Base-by-base conservation (phyloP, 805 yeast genomes). In the Cyberlindnera meyerae region DNA sequence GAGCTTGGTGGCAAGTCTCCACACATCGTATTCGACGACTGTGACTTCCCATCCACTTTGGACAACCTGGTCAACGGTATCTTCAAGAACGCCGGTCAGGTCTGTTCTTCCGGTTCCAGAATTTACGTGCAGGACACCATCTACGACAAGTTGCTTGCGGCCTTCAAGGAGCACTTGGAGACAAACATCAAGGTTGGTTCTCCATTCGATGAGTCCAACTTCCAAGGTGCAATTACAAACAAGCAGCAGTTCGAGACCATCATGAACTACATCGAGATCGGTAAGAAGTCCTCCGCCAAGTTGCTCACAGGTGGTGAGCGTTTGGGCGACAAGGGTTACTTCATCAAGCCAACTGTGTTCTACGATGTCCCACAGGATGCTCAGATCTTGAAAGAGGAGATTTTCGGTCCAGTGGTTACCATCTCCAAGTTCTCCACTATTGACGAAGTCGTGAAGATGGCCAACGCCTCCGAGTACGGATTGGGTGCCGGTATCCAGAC, bases 1-100 rank as follows among this genome's bases (percentile, higher is more conserved):
- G 93, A 82, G 65, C 71, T 82, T 53, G 93, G 93, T 62, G 93
- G 93, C 62, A 82, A 82, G 62, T 80, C 88, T 41, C 84, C 89
- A 53, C 79, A 81, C 58, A 71, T 82, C 53, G 79, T 82, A 28
- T 82, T 82, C 55, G 68, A 73, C 48, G 93, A 82, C 58, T 82
- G 81, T 44, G 68, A 79, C 54, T 51, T 80, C 41, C 70, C 71
- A 28, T 60, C 60, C 44, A 59, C 71, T 33, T 55, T 66, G 32
- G 60, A 67, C 38, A 70, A 71, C 55, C 70, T 81, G 51, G 68
- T 77, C 35, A 62, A 71, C 33, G 87, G 87, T 68, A 82, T 82
- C 53, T 80, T 80, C 69, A 75, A 71, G 67, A 82, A 82, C 65
- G 79, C 87, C 45, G 90, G 89, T 63, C 88, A 82, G 65, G 84